A percentile compares a stretch with the other conserved stretches of the same genome.
These are phyloP conservation scores for Aspergillus sp. DNA, from an alignment of 2,329 filamentous ascomycete genomes.

Conservation along the genomic window DNA sequence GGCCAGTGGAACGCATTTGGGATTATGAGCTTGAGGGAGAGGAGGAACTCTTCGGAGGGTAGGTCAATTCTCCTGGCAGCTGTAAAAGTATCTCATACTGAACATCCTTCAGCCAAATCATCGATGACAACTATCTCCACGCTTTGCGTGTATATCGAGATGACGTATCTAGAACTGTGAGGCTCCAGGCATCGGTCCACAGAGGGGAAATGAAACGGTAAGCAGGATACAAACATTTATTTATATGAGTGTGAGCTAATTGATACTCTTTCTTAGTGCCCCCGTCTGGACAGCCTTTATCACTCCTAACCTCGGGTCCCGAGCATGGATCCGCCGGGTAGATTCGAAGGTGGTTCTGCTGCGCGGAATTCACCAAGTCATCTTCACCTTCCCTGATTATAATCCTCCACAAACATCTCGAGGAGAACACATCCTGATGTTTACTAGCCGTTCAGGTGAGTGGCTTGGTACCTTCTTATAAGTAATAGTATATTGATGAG, in stretches of 20 bases:
- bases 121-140: constrained; percentile 49
- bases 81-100: accelerated
- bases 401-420: constrained; percentile 29
- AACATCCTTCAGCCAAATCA: constrained; percentile 42
- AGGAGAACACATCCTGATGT: constrained; percentile 38
- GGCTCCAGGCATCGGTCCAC: constrained; percentile 54
- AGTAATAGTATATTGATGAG: too few species aligned
- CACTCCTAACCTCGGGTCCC: constrained; percentile 42
- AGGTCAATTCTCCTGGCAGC: too few species aligned
- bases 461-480: too few species aligned
- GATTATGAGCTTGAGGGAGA: constrained; percentile 48
- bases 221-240: neutral
- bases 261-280: constrained; percentile 28
- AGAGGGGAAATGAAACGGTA: constrained; percentile 49
- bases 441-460: constrained; percentile 29
- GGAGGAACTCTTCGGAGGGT: constrained; percentile 48
- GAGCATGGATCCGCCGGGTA: constrained; percentile 44
- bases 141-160: constrained; percentile 53
- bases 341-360: constrained; percentile 43
- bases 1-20: constrained; percentile 36
- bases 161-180: constrained; percentile 45
- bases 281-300: constrained; percentile 60
- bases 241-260: neutral
- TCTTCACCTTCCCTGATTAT: constrained; percentile 51
- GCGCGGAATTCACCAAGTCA: constrained; percentile 47